Evolutionary conservation across 2,329 filamentous ascomycete species (phyloP).

Genomic region (Aureobasidium mangrovei): DNA sequence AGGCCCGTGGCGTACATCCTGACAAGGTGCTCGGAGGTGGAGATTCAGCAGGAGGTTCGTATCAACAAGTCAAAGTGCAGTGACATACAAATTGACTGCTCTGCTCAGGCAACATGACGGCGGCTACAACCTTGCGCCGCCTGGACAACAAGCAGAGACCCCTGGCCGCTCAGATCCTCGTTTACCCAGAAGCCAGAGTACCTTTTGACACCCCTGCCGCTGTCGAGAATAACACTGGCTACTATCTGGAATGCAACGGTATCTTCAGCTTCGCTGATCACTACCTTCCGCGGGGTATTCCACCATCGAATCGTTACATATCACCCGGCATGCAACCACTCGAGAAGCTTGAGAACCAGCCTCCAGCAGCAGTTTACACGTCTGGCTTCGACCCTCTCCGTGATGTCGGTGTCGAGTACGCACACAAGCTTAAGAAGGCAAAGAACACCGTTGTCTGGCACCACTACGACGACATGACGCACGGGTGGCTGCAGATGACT

Average conservation of each 20-base stretch:
- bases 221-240: constrained; percentile 27
- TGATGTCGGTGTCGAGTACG: constrained; percentile 28
- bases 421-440: constrained; percentile 23
- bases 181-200: constrained; percentile 30
- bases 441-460: constrained; percentile 23
- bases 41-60: constrained; percentile 25
- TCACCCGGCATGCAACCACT: constrained; percentile 26
- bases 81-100: too few species aligned
- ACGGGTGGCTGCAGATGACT: constrained; percentile 28
- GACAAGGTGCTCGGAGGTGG: constrained; percentile 27
- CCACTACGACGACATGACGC: constrained; percentile 23
- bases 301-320: constrained; percentile 24
- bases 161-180: constrained; percentile 26
- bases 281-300: constrained; percentile 22
- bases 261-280: constrained; percentile 30
- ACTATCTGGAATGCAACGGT: constrained; percentile 30
- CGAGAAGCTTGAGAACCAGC: constrained; percentile 20
- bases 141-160: constrained; percentile 22
- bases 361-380: constrained; percentile 26
- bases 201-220: constrained; percentile 28
- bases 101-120: constrained; percentile 27
- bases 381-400: constrained; percentile 27
- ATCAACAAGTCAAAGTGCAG: too few species aligned
- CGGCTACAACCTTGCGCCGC: constrained; percentile 24
- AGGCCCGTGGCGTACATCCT: constrained; percentile 22